Percentiles rank a stretch among this genome's conserved stretches.
Conservation (phyloP, 1,284 basidiomycete genomes). For the Pisolithus thermaeus region DNA sequence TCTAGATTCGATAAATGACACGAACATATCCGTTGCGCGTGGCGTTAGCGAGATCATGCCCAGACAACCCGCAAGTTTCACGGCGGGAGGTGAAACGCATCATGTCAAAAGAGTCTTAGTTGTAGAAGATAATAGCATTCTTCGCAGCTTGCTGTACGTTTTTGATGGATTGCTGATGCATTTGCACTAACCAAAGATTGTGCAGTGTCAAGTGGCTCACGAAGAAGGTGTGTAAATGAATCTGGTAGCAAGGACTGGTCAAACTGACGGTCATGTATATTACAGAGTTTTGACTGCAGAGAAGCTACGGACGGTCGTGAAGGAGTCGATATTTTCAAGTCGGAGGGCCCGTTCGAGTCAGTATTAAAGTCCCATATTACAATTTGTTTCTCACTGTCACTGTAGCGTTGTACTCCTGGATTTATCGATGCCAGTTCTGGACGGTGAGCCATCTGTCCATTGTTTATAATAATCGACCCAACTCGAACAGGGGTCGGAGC, state of each 20-base stretch:
- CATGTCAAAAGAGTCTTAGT: constrained; percentile 60
- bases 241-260: neutral
- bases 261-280: constrained; percentile 7
- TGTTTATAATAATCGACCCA: constrained; percentile 1
- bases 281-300: constrained; percentile 68
- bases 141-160: constrained; percentile 64
- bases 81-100: constrained; percentile 36
- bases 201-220: constrained; percentile 75
- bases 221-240: constrained; percentile 44
- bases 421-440: constrained; percentile 89
- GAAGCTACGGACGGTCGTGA: constrained; percentile 82
- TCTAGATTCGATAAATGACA: neutral
- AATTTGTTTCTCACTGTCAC: constrained; percentile 6
- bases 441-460: constrained; percentile 44
- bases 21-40: constrained; percentile 43
- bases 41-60: constrained; percentile 57
- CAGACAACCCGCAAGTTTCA: constrained; percentile 45
- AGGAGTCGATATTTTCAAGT: constrained; percentile 73
- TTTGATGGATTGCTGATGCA: constrained; percentile 4
- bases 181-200: constrained; percentile 17
- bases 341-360: constrained; percentile 71
- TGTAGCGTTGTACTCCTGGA: constrained; percentile 80
- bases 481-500: constrained; percentile 64
- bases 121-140: constrained; percentile 79
- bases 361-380: constrained; percentile 24